phyloP scores from a whole-genome alignment of 768 basidiomycete genomes.

The Saitozyma sp. region DNA sequence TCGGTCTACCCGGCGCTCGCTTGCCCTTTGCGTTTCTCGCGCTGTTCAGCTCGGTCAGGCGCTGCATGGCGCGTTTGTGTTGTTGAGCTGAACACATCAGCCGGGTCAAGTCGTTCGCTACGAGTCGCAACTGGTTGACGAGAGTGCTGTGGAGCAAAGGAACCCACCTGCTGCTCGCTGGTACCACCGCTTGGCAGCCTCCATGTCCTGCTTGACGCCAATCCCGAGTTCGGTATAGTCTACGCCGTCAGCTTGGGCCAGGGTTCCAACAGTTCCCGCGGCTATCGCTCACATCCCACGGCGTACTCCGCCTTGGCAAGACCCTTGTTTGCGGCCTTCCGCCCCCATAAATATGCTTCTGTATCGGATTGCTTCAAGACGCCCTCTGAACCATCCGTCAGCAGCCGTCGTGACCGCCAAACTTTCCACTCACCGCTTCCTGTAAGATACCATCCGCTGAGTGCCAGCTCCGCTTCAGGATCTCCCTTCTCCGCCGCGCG shows the following conservation, averaged over 20 bases:
- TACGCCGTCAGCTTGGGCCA: slow-evolving; percentile 19
- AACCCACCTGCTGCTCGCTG: slow-evolving; percentile 94
- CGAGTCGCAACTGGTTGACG: not conserved
- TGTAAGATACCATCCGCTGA: slow-evolving; percentile 98
- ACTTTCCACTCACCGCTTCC: slow-evolving; percentile 48
- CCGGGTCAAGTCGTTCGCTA: not conserved
- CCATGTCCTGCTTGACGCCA: slow-evolving; percentile 91
- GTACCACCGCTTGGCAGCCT: slow-evolving; percentile 97
- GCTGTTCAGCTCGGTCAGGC: slow-evolving; percentile 92
- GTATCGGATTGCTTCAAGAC: slow-evolving; percentile 96
- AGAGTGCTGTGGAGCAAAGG: not conserved
- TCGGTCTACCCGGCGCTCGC: slow-evolving; percentile 75
- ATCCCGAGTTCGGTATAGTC: slow-evolving; percentile 98
- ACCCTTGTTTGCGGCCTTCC: slow-evolving; percentile 93
- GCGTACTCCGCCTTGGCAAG: slow-evolving; percentile 97
- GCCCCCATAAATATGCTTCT: slow-evolving; percentile 98
- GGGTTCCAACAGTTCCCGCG: not conserved
- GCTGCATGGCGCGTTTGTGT: slow-evolving; percentile 96
- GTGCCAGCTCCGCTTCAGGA: slow-evolving; percentile 87
- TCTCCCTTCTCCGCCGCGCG: slow-evolving; percentile 97
- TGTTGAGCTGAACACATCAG: slow-evolving; percentile 70
- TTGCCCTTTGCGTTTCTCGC: slow-evolving; percentile 61
- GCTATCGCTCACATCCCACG: slow-evolving; percentile 62
- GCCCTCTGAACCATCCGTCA: slow-evolving; percentile 60
- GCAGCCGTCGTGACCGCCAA: slow-evolving; percentile 2